Base-by-base conservation (phyloP, 2,329 filamentous ascomycete genomes). In the Pseudogymnoascus sp. region DNA sequence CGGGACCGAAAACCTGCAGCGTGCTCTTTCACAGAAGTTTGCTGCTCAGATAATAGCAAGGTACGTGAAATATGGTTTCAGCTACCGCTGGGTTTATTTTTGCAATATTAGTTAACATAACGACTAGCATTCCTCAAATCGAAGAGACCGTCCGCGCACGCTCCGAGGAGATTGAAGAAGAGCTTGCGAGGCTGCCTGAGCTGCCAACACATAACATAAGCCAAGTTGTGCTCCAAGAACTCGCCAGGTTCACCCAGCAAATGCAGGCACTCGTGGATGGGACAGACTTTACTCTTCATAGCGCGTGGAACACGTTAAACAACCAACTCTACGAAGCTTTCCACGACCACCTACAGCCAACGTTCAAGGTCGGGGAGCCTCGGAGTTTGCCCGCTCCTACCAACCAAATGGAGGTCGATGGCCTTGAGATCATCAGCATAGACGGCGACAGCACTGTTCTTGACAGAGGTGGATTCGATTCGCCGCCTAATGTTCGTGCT, bases 171-270 rank as follows among this genome's bases (percentile, higher is more conserved):
- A 84, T 92, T 1, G 77, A 84, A 1, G 68, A 70, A 0, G 76
- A 88, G 63, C 78, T 96, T 0, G 67, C 72, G 0, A 75, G 75
- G 0, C 80, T 93, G 0, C 89, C 89, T 0, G 87, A 90, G 38
- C 82, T 90, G 0, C 88, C 89, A 0, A 75, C 75, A 0, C 75
- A 78, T 0, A 90, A 91, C 46, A 83, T 91, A 0, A 82, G 86
- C n/a, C 78, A 86, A 0, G 84, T 86, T 8, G 81, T 96, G 0
- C 81, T 81, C 18, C 81, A 81, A 1, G 83, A 84, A 10, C 72
- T 93, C 0, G 77, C 78, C 11, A 76, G 76, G 0, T 87, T 93
- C 65, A 81, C 83, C 0, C 75, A 78, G 0, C 71, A 78, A 0
- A 78, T 91, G 0, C 78, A 81, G 4, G 75, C 77, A 0, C 77